Percentiles rank a stretch among this genome's conserved stretches.
phyloP scores from a whole-genome alignment of 163 green algal genomes.

The Coccomyxa subellipsoidea region DNA sequence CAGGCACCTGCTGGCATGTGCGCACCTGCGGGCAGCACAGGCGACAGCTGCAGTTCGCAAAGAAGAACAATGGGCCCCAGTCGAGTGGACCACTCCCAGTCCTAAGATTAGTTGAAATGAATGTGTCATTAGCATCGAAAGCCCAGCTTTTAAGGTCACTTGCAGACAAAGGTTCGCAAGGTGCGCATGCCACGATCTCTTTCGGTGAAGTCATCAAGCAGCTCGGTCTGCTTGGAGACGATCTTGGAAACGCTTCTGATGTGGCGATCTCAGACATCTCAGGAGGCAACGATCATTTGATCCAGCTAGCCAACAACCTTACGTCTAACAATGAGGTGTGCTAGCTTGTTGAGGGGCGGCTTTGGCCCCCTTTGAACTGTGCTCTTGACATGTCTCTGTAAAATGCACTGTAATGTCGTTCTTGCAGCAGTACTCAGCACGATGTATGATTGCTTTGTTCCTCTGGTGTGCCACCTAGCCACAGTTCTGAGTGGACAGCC shows the following conservation, averaged over 20 bases:
- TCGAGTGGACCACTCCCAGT: no score
- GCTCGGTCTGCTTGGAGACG: neutral
- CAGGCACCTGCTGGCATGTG: no score
- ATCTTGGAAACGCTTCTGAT: neutral
- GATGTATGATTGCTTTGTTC: neutral
- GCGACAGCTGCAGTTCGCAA: no score
- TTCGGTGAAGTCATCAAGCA: neutral
- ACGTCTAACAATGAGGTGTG: neutral
- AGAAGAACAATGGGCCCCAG: no score
- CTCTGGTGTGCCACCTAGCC: neutral
- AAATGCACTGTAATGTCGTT: no score
- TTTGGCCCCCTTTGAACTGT: neutral
- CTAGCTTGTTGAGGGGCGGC: neutral
- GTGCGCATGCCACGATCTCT: neutral
- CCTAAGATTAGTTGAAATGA: neutral
- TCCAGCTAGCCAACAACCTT: neutral
- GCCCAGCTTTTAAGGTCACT: neutral
- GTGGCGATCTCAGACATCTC: neutral
- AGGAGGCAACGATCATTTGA: neutral
- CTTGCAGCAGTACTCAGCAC: neutral
- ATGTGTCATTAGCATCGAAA: neutral
- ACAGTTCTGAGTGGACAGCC: neutral
- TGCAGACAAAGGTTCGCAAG: neutral
- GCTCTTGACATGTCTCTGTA: neutral
- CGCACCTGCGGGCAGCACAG: no score